Conservation (phyloP, 1,284 basidiomycete species). For the Papiliotrema terrestris region DNA sequence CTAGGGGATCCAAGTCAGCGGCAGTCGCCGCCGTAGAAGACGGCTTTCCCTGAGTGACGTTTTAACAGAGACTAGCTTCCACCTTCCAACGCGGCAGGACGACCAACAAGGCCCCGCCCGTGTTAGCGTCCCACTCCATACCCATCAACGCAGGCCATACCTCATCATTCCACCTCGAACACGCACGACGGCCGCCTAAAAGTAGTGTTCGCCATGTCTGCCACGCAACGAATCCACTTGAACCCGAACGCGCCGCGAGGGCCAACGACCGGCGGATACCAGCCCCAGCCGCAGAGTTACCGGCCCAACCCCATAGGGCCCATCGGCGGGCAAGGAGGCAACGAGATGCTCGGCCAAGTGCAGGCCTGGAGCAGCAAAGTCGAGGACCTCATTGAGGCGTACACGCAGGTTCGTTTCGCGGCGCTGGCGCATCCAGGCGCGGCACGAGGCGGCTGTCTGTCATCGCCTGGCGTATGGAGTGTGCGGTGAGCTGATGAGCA, state of each 20-base stretch:
- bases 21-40: neutral
- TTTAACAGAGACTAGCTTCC: neutral
- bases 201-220: conserved; percentile 25
- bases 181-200: neutral
- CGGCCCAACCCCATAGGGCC: conserved; percentile 31
- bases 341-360: conserved; percentile 79
- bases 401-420: conserved; percentile 60
- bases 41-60: neutral
- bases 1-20: too few species aligned
- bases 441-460: too few species aligned
- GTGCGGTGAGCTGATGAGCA: conserved; percentile 12
- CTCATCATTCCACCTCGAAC: neutral
- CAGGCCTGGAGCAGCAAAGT: conserved; percentile 71
- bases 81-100: conserved; percentile 2
- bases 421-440: neutral
- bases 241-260: conserved; percentile 46
- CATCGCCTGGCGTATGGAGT: neutral
- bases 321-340: conserved; percentile 50
- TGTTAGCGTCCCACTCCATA: neutral
- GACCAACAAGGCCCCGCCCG: neutral
- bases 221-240: conserved; percentile 47
- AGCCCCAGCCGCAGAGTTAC: conserved; percentile 20
- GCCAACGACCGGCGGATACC: conserved; percentile 35
- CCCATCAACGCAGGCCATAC: neutral
- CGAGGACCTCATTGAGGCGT: conserved; percentile 89